Conservation (phyloP, 805 yeast species). For the Wickerhamiella azyma region DNA sequence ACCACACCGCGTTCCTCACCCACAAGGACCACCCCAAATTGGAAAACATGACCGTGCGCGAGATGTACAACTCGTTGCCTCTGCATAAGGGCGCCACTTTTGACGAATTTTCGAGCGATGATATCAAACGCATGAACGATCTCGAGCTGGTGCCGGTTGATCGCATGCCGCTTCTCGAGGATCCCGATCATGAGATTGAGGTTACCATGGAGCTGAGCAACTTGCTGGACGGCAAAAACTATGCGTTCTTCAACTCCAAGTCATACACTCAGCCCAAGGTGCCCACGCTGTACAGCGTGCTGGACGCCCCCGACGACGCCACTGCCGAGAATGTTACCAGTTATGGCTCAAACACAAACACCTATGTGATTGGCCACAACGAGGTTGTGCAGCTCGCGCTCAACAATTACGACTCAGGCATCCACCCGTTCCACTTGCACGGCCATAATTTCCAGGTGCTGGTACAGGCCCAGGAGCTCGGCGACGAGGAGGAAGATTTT, state of each 20-base stretch:
- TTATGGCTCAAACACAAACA: conserved; percentile 69
- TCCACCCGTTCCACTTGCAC: conserved; percentile 95
- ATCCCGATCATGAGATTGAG: conserved; percentile 52
- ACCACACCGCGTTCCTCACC: conserved; percentile 53
- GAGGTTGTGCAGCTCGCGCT: conserved; percentile 67
- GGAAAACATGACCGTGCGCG: conserved; percentile 36
- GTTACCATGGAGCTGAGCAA: conserved; percentile 74
- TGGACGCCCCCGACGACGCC: conserved; percentile 40
- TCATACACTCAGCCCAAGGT: conserved; percentile 71
- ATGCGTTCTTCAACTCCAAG: conserved; percentile 86
- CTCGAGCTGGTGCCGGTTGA: conserved; percentile 55
- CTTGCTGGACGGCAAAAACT: conserved; percentile 74
- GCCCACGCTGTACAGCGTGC: conserved; percentile 70
- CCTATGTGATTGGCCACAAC: conserved; percentile 53
- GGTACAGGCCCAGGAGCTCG: conserved; percentile 40
- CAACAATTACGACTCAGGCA: conserved; percentile 81
- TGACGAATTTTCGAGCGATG: conserved; percentile 29
- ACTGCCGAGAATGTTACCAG: conserved; percentile 43
- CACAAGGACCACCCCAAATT: conserved; percentile 10
- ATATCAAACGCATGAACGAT: conserved; percentile 52
- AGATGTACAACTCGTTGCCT: conserved; percentile 37
- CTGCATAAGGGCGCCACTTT: conserved; percentile 11
- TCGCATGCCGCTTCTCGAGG: conserved; percentile 41
- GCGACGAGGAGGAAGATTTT: conserved; percentile 39
- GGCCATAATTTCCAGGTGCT: conserved; percentile 83